phyloP scores from a whole-genome alignment of 768 basidiomycete species.

The Lepiota subincarnata region DNA sequence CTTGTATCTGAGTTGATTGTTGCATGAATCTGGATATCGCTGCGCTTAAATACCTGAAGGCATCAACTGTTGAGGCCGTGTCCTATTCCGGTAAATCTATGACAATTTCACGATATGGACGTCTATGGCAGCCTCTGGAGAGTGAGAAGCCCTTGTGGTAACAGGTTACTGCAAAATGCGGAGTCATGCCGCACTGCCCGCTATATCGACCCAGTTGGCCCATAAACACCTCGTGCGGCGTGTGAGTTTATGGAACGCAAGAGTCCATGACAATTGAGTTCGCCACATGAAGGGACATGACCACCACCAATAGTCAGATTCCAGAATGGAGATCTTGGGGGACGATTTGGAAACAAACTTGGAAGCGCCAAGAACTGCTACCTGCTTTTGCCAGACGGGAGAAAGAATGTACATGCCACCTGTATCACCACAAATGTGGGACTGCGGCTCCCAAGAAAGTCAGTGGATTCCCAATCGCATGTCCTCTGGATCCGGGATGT shows the following conservation, averaged over 20 bases:
- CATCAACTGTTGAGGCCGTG: background rate
- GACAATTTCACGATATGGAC: background rate
- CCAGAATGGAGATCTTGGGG: background rate
- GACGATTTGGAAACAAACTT: background rate
- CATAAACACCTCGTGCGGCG: background rate
- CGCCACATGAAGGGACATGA: background rate
- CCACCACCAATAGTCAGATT: background rate
- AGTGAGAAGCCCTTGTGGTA: conserved; percentile 1
- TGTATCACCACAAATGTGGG: background rate
- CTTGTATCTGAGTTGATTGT: background rate
- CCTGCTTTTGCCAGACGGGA: background rate
- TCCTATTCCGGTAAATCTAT: background rate
- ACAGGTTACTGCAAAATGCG: conserved; percentile 4
- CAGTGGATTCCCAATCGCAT: background rate
- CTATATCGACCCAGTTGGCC: background rate
- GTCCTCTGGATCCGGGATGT: background rate
- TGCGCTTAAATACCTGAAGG: background rate
- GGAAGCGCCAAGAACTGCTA: background rate
- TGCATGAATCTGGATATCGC: background rate
- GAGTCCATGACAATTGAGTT: background rate
- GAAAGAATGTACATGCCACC: background rate
- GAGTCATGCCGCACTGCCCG: background rate
- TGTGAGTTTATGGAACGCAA: conserved; percentile 4
- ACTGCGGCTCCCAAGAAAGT: background rate
- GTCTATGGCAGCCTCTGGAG: background rate